Evolutionary conservation across 129 eudicot genomes (phyloP).

Genomic region (Flaveria sonorensis): DNA sequence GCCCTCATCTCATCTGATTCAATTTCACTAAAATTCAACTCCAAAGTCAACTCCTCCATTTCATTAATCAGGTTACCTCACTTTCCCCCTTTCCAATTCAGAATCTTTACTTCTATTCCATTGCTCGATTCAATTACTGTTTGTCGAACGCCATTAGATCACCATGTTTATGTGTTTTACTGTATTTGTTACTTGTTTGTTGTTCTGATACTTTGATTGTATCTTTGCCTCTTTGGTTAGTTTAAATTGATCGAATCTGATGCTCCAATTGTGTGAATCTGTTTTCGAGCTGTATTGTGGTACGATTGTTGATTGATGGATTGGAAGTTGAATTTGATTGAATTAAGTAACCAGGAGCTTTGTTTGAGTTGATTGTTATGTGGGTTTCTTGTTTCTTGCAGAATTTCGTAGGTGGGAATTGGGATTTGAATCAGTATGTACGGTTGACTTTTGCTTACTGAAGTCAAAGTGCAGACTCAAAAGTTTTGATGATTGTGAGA

Average conservation of each 20-base stretch:
- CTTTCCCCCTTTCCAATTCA: not conserved
- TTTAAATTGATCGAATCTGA: constrained; percentile 23
- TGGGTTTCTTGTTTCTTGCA: constrained; percentile 27
- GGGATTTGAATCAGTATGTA: constrained; percentile 21
- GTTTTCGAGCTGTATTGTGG: constrained; percentile 11
- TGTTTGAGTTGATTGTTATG: constrained; percentile 23
- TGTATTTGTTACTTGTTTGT: constrained; percentile 5
- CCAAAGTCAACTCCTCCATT: constrained; percentile 21
- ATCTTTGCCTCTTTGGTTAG: not conserved
- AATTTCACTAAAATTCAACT: constrained; percentile 22
- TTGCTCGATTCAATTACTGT: constrained; percentile 24
- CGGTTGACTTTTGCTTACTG: constrained; percentile 34
- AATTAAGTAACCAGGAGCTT: constrained; percentile 9
- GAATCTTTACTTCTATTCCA: constrained; percentile 14
- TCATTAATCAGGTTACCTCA: constrained; percentile 33
- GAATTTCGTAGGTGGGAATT: constrained; percentile 25
- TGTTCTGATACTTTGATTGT: constrained; percentile 8
- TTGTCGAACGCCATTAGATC: constrained; percentile 31
- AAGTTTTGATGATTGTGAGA: constrained; percentile 39
- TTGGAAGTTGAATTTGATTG: constrained; percentile 3
- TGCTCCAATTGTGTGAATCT: not conserved
- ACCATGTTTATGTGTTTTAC: not conserved
- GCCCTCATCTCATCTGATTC: constrained; percentile 23
- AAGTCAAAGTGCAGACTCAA: constrained; percentile 22
- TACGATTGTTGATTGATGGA: constrained; percentile 1